Base-by-base conservation (phyloP, 2,329 filamentous ascomycete genomes). In the Neofusicoccum kwambonambiense region DNA sequence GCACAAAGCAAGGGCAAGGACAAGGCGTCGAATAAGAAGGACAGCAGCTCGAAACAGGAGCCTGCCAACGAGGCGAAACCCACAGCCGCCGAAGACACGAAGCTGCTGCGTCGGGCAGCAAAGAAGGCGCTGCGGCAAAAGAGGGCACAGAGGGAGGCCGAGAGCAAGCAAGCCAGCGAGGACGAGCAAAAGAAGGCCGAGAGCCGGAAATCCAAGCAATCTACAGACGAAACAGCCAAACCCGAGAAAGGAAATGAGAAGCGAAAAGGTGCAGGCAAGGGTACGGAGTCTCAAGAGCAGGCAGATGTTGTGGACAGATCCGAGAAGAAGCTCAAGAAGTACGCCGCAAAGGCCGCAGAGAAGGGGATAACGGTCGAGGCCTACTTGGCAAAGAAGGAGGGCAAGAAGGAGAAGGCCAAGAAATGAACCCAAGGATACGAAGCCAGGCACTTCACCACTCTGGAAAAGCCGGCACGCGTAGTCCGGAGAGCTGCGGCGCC, bases 351-450 rank as follows among this genome's bases (percentile, higher is more conserved):
- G 19, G 44, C 65, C 1, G 70, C 69, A 0, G 70, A 69, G 17
- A 80, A 80, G 68, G 71, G 74, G 12, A 71, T 79, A 49, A 71
- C 75, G 0, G 68, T 80, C 5, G 74, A 79, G 44, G 68, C 70
- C 13, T 80, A 76, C 31, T 71, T 75, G 13, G 70, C 73, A 52
- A 78, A 77, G 68, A 78, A 76, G 60, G 67, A 63, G 5, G 57
- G 62, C 27, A 57, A 54, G 41, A 63, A 47, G 42, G 50, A 42
- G 35, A 50, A 52, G 15, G 42, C 45, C 35, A 51, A 50, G 15
- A 37, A 58, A 61, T 61, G 44, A 65, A 19, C 7, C 19, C 49
- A 45, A 12, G n/a, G 17, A 22, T n/a, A 37, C 8, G 11, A 22
- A 27, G 39, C 37, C 41, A 35, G 15, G 12, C 27, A 27, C 8